phyloP scores from a whole-genome alignment of 73 alveolate species.

The Stentor coeruleus region DNA sequence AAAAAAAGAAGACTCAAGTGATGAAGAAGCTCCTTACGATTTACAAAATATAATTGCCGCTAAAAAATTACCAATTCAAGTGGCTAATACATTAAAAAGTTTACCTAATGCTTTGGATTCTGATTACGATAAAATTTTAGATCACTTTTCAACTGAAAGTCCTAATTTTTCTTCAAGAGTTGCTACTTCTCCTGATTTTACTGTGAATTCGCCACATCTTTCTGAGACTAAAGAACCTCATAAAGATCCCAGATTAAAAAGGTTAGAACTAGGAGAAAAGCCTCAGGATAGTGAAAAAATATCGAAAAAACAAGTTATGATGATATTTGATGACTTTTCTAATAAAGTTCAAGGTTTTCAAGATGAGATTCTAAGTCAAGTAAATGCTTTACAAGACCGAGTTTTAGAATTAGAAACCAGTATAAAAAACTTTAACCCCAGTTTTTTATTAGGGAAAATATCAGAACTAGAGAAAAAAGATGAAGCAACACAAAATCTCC shows the following conservation, averaged over 20 bases:
- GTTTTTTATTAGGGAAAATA: not conserved
- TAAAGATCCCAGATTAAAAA: not conserved
- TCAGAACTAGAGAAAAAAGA: constrained; percentile 15
- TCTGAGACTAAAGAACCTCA: not conserved
- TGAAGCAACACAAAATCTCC: not conserved
- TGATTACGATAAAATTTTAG: too few relatives aligned
- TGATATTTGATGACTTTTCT: not conserved
- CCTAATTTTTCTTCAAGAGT: not conserved
- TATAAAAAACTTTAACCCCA: not conserved
- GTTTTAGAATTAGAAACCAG: not conserved
- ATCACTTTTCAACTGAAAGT: not conserved
- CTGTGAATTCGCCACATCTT: not conserved
- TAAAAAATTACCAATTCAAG: not conserved
- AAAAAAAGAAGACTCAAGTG: not conserved
- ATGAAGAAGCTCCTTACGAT: constrained; percentile 9
- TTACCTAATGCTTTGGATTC: too few relatives aligned
- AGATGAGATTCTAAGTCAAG: not conserved
- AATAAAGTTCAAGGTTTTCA: not conserved
- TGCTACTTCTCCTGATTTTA: not conserved
- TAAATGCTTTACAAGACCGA: not conserved
- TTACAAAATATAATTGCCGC: not conserved
- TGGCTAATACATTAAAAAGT: not conserved
- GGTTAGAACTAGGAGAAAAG: too few relatives aligned
- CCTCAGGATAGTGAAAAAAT: too few relatives aligned
- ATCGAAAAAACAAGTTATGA: not conserved